Evolutionary conservation across 768 basidiomycete genomes (phyloP).

Genomic region (Boletus reticuloceps): DNA sequence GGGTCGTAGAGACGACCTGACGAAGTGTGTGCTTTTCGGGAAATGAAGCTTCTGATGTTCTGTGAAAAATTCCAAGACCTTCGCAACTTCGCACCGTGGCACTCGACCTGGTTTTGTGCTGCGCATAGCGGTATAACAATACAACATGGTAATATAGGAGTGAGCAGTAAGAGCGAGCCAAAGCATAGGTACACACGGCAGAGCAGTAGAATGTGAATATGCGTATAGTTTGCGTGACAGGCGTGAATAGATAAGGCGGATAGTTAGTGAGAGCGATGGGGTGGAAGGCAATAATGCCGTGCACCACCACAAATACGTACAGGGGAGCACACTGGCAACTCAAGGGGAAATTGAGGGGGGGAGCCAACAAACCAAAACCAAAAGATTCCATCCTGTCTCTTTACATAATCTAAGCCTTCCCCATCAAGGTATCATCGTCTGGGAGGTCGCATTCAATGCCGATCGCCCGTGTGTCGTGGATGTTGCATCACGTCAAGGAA

Average conservation of each 20-base stretch:
- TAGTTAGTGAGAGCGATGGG: constrained; percentile 1
- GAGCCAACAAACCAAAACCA: constrained; percentile 19
- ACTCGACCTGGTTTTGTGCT: neutral
- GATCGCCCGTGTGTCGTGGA: constrained; percentile 30
- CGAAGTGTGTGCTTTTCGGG: neutral
- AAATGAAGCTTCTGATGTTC: constrained; percentile 15
- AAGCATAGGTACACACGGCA: constrained; percentile 13
- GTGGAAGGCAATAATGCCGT: constrained; percentile 5
- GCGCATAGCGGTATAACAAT: constrained; percentile 14
- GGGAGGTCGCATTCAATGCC: constrained; percentile 20
- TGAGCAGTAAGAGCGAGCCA: constrained; percentile 6
- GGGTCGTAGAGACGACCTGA: constrained; percentile 6
- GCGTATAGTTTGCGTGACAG: constrained; percentile 17
- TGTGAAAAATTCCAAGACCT: neutral
- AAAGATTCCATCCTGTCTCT: constrained; percentile 25
- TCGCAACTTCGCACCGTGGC: neutral
- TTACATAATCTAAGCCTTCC: constrained; percentile 25
- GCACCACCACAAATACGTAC: constrained; percentile 28
- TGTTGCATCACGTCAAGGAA: constrained; percentile 66
- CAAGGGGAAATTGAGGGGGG: too few species aligned
- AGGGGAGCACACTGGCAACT: too few species aligned
- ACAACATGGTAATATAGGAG: constrained; percentile 22
- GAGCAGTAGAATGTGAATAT: constrained; percentile 18
- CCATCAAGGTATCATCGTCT: constrained; percentile 9
- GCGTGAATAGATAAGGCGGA: constrained; percentile 13